Evolutionary conservation across 164 flowering plant genomes (phyloP).

Genomic region (Tinospora cordifolia): DNA sequence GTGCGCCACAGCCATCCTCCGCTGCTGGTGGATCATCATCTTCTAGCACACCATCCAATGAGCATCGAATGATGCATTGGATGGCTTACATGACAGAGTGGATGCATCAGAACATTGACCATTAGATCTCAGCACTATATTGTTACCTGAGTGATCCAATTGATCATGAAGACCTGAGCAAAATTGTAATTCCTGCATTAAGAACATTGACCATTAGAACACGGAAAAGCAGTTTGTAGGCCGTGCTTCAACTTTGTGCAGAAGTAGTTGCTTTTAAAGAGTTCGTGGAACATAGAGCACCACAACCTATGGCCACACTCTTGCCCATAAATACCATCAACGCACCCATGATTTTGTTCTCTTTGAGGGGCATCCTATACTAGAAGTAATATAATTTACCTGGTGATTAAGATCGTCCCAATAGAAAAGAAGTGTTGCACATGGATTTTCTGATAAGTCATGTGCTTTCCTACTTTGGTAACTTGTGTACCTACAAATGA

Average conservation of each 20-base stretch:
- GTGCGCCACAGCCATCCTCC: no score
- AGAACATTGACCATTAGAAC: neutral
- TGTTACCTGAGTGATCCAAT: conserved; percentile 43
- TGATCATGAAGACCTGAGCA: conserved; percentile 45
- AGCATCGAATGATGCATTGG: no score
- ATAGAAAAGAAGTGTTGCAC: conserved; percentile 71
- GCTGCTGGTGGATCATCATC: no score
- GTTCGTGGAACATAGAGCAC: neutral
- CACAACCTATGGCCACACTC: neutral
- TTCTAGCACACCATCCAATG: no score
- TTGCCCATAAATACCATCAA: neutral
- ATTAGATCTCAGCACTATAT: no score
- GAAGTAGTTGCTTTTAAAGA: neutral
- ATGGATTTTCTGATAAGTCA: conserved; percentile 78
- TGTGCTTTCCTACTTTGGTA: conserved; percentile 67
- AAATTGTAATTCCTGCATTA: conserved; percentile 49
- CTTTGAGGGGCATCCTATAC: neutral
- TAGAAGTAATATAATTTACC: conserved; percentile 29
- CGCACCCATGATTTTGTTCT: neutral
- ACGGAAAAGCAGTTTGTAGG: neutral
- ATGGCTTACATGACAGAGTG: no score
- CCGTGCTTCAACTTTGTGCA: neutral
- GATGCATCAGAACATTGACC: no score
- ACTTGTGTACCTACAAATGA: conserved; percentile 63
- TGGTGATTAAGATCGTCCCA: conserved; percentile 79